Evolutionary conservation across 371 early-diverging fungal species (phyloP).

Genomic region (Zopfochytrium polystomum): DNA sequence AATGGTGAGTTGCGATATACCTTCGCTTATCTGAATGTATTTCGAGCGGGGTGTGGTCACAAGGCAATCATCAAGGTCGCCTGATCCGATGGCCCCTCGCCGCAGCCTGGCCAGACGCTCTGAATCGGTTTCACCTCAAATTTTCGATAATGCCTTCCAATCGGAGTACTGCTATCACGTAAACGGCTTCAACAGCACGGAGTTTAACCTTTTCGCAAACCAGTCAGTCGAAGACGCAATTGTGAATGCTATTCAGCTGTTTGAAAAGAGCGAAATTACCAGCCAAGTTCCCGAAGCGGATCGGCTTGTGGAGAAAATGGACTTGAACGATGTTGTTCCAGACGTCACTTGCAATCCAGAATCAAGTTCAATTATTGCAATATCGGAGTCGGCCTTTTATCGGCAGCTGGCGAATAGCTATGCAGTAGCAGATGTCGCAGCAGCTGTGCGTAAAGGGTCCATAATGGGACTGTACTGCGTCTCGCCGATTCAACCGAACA

Average conservation of each 20-base stretch:
- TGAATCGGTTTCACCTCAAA: no score
- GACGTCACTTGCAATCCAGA: background rate
- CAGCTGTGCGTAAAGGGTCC: no score
- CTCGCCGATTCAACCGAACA: background rate
- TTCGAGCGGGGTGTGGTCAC: background rate
- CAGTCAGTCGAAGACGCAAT: background rate
- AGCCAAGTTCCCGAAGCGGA: background rate
- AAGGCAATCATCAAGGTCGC: background rate
- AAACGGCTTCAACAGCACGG: conserved; percentile 8
- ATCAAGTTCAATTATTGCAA: background rate
- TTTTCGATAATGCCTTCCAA: conserved; percentile 12
- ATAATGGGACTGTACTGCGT: conserved; percentile 9
- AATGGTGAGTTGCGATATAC: no score
- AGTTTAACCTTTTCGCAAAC: conserved; percentile 8
- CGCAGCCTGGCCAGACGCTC: no score
- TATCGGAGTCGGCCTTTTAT: no score
- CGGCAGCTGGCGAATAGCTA: no score
- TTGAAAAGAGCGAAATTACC: background rate
- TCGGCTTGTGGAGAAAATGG: no score
- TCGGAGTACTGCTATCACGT: conserved; percentile 16
- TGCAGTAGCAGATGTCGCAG: no score
- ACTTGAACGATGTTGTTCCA: conserved; percentile 1
- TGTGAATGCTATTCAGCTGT: background rate
- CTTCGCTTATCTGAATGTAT: no score
- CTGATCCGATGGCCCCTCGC: no score